Conservation (phyloP, 306 rosid genomes). For the Sphenostylis stenocarpa region DNA sequence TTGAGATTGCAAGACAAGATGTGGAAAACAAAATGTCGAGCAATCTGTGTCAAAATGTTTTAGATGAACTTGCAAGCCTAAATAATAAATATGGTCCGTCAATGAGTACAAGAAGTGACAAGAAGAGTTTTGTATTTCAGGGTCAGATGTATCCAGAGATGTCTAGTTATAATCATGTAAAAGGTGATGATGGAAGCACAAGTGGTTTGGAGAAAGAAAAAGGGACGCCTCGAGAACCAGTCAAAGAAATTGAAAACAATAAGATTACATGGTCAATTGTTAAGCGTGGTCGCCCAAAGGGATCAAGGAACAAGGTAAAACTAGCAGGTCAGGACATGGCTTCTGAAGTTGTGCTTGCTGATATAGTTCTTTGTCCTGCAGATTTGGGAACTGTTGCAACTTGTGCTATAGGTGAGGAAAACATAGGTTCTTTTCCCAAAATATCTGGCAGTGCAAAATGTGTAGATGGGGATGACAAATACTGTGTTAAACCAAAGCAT, state of each 20-base stretch:
- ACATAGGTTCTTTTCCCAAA: too few species aligned
- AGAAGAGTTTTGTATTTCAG: neutral
- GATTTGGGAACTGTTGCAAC: too few species aligned
- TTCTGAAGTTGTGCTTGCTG: too few species aligned
- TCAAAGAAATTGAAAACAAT: neutral
- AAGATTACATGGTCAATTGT: neutral
- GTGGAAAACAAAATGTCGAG: neutral
- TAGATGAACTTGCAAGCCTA: neutral
- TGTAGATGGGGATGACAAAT: too few species aligned
- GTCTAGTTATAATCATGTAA: neutral
- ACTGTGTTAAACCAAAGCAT: neutral
- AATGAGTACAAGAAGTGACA: neutral
- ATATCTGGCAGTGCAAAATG: too few species aligned
- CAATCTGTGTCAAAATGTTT: neutral
- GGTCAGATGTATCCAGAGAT: neutral
- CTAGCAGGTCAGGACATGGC: neutral
- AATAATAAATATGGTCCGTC: neutral
- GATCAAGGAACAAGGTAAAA: neutral
- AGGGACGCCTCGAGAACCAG: neutral
- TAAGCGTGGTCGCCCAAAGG: neutral
- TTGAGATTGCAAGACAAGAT: conserved; percentile 2
- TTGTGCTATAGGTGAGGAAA: too few species aligned
- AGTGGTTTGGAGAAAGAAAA: neutral
- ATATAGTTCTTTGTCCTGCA: too few species aligned
- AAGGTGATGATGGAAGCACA: neutral